These are phyloP conservation scores for Triglochin maritima DNA, from an alignment of 106 monocot genomes.

Conservation along the genomic window DNA sequence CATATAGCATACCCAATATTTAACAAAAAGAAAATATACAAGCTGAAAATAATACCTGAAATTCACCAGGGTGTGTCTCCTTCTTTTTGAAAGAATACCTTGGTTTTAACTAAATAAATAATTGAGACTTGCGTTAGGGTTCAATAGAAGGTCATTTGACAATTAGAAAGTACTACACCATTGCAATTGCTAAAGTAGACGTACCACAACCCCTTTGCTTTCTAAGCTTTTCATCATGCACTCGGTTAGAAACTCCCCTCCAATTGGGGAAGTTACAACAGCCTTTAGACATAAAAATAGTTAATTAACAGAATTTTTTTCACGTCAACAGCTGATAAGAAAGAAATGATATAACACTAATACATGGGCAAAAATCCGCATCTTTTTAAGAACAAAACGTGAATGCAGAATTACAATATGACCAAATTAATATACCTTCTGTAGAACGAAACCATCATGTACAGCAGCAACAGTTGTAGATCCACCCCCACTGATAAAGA, in stretches of 20 bases:
- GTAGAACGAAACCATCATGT: slow-evolving; percentile 97
- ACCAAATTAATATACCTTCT: slow-evolving; percentile 49
- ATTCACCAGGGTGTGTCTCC: slow-evolving; percentile 74
- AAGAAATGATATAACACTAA: not conserved
- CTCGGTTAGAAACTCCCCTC: slow-evolving; percentile 88
- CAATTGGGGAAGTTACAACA: slow-evolving; percentile 77
- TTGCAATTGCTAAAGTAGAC: slow-evolving; percentile 8
- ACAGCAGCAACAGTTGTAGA: slow-evolving; percentile 90
- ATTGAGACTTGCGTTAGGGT: not conserved
- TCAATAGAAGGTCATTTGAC: not conserved
- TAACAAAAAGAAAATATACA: not conserved
- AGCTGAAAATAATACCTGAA: slow-evolving; percentile 42
- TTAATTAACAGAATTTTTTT: too few relatives aligned
- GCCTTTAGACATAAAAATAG: slow-evolving; percentile 29
- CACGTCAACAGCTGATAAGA: not conserved
- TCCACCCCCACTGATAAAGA: slow-evolving; percentile 66
- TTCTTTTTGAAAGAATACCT: slow-evolving; percentile 92
- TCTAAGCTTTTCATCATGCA: slow-evolving; percentile 98
- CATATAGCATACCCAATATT: too few relatives aligned
- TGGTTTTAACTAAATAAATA: slow-evolving; percentile 64
- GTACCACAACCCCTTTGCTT: slow-evolving; percentile 73
- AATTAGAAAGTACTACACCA: not conserved
- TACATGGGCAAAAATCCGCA: not conserved
- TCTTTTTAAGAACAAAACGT: not conserved
- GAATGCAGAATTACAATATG: not conserved